Percentiles rank a stretch among this genome's conserved stretches.
These are phyloP conservation scores for Penicillium sp. DNA, from an alignment of 2,329 filamentous ascomycete species.

Conservation along the genomic window DNA sequence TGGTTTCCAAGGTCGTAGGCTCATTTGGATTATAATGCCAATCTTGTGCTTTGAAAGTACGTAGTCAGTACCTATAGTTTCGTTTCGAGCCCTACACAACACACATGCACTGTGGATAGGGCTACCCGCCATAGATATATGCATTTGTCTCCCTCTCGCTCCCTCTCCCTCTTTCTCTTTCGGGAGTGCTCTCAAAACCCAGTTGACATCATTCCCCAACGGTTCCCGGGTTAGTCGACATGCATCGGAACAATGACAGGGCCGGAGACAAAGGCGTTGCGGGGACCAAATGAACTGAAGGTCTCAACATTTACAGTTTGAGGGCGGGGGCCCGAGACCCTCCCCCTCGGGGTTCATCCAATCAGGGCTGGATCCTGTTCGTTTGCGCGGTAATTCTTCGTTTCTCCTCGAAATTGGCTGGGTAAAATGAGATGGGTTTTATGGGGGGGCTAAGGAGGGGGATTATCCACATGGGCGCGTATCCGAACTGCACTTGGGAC, in stretches of 20 bases:
- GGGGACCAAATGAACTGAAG: conserved; percentile 7
- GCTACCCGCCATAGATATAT: too few relatives aligned
- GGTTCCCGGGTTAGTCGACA: conserved; percentile 15
- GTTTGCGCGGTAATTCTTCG: conserved; percentile 10
- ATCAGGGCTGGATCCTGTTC: conserved; percentile 3
- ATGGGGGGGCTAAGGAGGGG: background rate
- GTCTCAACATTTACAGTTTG: conserved; percentile 17
- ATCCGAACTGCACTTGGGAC: background rate
- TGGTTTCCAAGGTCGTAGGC: background rate
- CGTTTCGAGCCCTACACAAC: background rate
- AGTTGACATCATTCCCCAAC: conserved; percentile 13
- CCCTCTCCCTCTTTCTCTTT: background rate
- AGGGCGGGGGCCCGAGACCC: conserved; percentile 15
- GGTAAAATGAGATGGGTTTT: conserved; percentile 1
- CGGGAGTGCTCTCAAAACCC: background rate
- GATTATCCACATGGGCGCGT: background rate
- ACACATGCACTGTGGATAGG: background rate
- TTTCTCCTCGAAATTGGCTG: conserved; percentile 17
- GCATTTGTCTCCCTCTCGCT: background rate
- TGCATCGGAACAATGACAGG: conserved; percentile 11
- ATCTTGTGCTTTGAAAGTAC: background rate
- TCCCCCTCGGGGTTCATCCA: conserved; percentile 7
- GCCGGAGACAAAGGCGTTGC: background rate
- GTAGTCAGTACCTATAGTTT: background rate
- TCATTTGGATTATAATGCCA: background rate